Conservation (phyloP, 1,284 basidiomycete genomes). For the Cryptococcus floricola region DNA sequence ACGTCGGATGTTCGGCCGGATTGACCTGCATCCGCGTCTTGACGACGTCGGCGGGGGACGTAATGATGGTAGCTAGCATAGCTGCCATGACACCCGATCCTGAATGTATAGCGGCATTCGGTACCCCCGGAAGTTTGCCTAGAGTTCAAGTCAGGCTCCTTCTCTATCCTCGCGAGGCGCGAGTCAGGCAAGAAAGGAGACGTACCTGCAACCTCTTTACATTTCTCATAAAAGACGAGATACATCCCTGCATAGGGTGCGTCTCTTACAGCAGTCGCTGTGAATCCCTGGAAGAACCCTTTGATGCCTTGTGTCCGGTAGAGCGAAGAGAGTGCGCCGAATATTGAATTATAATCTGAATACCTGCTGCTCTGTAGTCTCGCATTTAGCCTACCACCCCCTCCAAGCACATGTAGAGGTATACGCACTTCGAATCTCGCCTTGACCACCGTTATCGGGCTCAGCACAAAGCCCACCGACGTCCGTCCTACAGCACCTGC, state of each 20-base stretch:
- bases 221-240: slow-evolving; percentile 81
- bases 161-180: slow-evolving; percentile 16
- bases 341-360: slow-evolving; percentile 61
- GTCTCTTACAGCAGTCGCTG: slow-evolving; percentile 85
- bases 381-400: neutral
- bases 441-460: slow-evolving; percentile 92
- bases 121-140: slow-evolving; percentile 28
- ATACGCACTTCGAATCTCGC: slow-evolving; percentile 81
- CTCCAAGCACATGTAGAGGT: neutral
- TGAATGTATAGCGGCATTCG: slow-evolving; percentile 46
- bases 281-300: slow-evolving; percentile 81
- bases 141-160: slow-evolving; percentile 52
- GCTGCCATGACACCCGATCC: slow-evolving; percentile 65
- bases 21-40: slow-evolving; percentile 92
- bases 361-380: slow-evolving; percentile 65
- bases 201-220: slow-evolving; percentile 67
- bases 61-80: slow-evolving; percentile 71
- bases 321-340: slow-evolving; percentile 61
- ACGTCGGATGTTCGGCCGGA: slow-evolving; percentile 63
- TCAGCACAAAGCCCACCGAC: slow-evolving; percentile 79
- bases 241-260: slow-evolving; percentile 96
- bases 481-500: slow-evolving; percentile 85
- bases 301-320: slow-evolving; percentile 64
- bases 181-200: neutral
- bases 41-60: slow-evolving; percentile 85